Evolutionary conservation across 805 yeast genomes (phyloP).

Genomic region (Sugiyamaella smithiae): DNA sequence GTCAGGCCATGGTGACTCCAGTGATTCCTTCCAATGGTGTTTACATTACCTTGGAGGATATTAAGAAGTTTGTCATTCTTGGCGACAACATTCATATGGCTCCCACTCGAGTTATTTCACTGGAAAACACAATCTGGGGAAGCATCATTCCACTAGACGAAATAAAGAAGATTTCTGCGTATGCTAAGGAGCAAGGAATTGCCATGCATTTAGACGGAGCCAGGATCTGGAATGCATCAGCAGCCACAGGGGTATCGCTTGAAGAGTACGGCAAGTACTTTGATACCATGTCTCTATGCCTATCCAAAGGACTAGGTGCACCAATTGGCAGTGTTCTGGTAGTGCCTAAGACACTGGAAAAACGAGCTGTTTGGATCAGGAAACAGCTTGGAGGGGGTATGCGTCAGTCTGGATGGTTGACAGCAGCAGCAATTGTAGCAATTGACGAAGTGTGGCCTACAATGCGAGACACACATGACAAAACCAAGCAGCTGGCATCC

Average conservation of each 20-base stretch:
- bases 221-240: constrained; percentile 89
- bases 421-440: constrained; percentile 78
- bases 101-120: constrained; percentile 77
- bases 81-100: constrained; percentile 86
- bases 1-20: constrained; percentile 89
- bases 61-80: constrained; percentile 57
- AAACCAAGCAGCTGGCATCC: constrained; percentile 48
- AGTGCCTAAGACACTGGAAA: constrained; percentile 56
- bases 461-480: constrained; percentile 48
- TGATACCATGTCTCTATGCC: constrained; percentile 83
- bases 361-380: constrained; percentile 77
- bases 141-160: constrained; percentile 77
- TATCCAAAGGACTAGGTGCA: constrained; percentile 89
- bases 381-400: constrained; percentile 94
- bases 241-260: constrained; percentile 67
- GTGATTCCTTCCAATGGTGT: constrained; percentile 76
- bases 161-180: constrained; percentile 62
- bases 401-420: constrained; percentile 79
- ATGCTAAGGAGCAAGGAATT: constrained; percentile 59
- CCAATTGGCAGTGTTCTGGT: constrained; percentile 90
- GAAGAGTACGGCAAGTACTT: constrained; percentile 70
- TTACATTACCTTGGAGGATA: constrained; percentile 77
- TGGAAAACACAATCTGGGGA: constrained; percentile 90
- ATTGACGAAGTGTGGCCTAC: constrained; percentile 68
- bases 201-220: constrained; percentile 90